phyloP scores from a whole-genome alignment of 768 basidiomycete genomes.

The Butyriboletus loyo region DNA sequence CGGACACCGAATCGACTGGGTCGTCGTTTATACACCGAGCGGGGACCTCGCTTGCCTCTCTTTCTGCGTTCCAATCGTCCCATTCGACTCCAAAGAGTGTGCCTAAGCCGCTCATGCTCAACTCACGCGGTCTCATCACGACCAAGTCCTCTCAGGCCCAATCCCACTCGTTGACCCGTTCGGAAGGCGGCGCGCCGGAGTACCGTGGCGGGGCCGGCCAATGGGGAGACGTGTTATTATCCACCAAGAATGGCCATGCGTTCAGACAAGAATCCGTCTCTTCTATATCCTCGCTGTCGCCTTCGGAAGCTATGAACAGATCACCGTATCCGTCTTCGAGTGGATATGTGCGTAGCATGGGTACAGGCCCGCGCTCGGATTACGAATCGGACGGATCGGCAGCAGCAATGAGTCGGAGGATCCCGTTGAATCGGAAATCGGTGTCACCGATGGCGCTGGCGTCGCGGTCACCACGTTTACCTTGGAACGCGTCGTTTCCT shows the following conservation, averaged over 20 bases:
- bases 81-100: conserved; percentile 43
- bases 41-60: conserved; percentile 40
- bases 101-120: conserved; percentile 67
- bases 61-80: conserved; percentile 39
- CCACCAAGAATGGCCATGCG: conserved; percentile 33
- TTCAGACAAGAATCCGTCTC: conserved; percentile 58
- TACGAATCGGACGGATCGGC: conserved; percentile 52
- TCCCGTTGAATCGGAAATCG: conserved; percentile 64
- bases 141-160: conserved; percentile 20
- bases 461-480: conserved; percentile 37
- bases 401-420: conserved; percentile 43
- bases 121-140: conserved; percentile 45
- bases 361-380: conserved; percentile 40
- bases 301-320: conserved; percentile 45
- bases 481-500: conserved; percentile 39
- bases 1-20: conserved; percentile 12
- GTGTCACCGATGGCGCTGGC: conserved; percentile 70
- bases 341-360: conserved; percentile 9
- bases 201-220: conserved; percentile 29
- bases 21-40: conserved; percentile 37
- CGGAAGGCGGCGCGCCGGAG: conserved; percentile 36
- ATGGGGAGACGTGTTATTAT: conserved; percentile 49
- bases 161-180: conserved; percentile 26
- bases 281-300: conserved; percentile 61
- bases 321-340: conserved; percentile 23